These are phyloP conservation scores for Candida golubevii DNA, from an alignment of 805 yeast genomes.

Conservation along the genomic window DNA sequence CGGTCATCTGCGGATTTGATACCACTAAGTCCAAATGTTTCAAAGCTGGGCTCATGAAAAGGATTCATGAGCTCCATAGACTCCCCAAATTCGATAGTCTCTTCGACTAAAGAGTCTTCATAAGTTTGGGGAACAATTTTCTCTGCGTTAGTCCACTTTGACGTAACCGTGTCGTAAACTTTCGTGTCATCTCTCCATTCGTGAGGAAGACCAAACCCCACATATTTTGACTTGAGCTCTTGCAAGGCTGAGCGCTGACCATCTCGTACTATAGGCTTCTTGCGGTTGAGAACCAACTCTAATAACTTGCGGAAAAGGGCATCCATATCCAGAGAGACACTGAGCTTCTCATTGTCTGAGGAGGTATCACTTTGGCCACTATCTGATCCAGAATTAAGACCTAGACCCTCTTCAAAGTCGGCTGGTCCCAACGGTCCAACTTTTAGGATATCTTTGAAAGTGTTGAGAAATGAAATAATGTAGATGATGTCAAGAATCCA, in stretches of 20 bases:
- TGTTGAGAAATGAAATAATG: constrained; percentile 29
- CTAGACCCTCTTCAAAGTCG: constrained; percentile 34
- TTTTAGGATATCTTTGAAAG: constrained; percentile 25
- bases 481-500: constrained; percentile 25
- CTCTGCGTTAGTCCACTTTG: too few relatives aligned
- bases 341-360: neutral
- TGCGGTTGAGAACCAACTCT: constrained; percentile 35
- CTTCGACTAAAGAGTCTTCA: constrained; percentile 6
- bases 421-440: constrained; percentile 31
- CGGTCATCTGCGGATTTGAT: constrained; percentile 30
- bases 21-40: constrained; percentile 29
- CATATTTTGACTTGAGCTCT: constrained; percentile 29
- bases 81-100: constrained; percentile 12
- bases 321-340: constrained; percentile 31
- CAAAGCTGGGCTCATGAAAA: constrained; percentile 24
- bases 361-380: neutral
- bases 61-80: constrained; percentile 20
- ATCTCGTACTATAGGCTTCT: constrained; percentile 24
- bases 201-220: constrained; percentile 30
- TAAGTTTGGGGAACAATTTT: too few relatives aligned
- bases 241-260: constrained; percentile 27
- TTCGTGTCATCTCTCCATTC: constrained; percentile 33
- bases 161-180: neutral
- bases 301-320: constrained; percentile 28
- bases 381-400: constrained; percentile 15